Conservation (phyloP, 179 eudicot genomes). For the Camellia oleifera region DNA sequence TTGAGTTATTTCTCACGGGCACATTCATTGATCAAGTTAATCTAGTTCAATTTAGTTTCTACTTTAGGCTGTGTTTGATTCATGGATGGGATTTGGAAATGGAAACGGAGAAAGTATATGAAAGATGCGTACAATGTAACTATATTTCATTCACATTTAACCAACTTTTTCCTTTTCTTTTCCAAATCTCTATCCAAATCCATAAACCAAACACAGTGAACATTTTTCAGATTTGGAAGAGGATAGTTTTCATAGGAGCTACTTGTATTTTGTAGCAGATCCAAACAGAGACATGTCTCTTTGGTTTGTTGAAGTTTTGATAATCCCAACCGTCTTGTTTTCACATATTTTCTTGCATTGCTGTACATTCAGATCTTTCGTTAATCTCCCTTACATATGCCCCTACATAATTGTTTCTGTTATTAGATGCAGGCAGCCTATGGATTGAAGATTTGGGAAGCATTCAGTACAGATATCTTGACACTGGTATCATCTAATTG, state of each 20-base stretch:
- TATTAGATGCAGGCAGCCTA: conserved; percentile 38
- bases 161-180: no score
- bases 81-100: no score
- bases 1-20: no score
- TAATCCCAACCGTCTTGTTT: not conserved
- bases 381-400: not conserved
- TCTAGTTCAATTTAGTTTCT: not conserved
- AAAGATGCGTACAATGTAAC: no score
- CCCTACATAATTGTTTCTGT: not conserved
- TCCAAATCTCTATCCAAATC: no score
- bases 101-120: no score
- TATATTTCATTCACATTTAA: no score
- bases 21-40: no score
- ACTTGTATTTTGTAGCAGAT: not conserved
- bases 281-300: not conserved
- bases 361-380: not conserved
- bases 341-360: not conserved
- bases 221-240: not conserved
- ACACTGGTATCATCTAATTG: conserved; percentile 38
- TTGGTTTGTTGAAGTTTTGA: not conserved
- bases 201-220: not conserved
- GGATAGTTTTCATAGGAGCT: not conserved
- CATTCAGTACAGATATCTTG: conserved; percentile 40
- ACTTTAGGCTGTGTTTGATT: no score
- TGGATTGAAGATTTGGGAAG: conserved; percentile 41